Percentiles rank a stretch among this genome's conserved stretches.
phyloP scores from a whole-genome alignment of 2,329 filamentous ascomycete genomes.

The Neonectria neomacrospora region DNA sequence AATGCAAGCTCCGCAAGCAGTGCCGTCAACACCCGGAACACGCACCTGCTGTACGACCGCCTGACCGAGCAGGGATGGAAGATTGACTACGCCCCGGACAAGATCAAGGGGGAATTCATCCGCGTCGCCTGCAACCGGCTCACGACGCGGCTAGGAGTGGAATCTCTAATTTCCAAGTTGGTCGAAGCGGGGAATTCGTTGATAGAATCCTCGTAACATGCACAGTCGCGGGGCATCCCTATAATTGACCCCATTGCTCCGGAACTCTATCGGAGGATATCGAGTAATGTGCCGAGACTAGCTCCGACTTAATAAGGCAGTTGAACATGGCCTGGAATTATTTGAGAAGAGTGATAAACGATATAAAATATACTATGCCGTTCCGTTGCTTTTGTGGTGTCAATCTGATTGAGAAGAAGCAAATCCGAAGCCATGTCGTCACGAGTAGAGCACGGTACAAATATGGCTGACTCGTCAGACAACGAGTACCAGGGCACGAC shows the following conservation, averaged over 20 bases:
- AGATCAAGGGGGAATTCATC: background rate
- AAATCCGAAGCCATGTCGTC: background rate
- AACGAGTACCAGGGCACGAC: background rate
- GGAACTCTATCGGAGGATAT: background rate
- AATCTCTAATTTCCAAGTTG: background rate
- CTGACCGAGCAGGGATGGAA: background rate
- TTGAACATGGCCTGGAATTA: background rate
- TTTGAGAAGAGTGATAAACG: background rate
- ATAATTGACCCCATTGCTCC: background rate
- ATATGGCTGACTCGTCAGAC: background rate
- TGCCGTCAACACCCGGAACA: background rate
- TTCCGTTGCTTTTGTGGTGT: background rate
- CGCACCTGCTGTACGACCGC: background rate
- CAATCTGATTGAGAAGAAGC: background rate
- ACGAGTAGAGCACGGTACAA: background rate
- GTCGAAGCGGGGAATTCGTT: background rate
- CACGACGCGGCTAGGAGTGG: background rate
- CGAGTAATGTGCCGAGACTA: background rate
- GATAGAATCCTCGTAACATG: background rate
- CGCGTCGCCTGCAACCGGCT: background rate
- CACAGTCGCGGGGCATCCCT: background rate
- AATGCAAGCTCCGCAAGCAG: background rate
- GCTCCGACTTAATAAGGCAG: background rate
- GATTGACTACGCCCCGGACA: background rate
- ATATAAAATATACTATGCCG: background rate